These are phyloP conservation scores for Yamadazyma sp. DNA, from an alignment of 1,139 yeast genomes.

Conservation along the genomic window DNA sequence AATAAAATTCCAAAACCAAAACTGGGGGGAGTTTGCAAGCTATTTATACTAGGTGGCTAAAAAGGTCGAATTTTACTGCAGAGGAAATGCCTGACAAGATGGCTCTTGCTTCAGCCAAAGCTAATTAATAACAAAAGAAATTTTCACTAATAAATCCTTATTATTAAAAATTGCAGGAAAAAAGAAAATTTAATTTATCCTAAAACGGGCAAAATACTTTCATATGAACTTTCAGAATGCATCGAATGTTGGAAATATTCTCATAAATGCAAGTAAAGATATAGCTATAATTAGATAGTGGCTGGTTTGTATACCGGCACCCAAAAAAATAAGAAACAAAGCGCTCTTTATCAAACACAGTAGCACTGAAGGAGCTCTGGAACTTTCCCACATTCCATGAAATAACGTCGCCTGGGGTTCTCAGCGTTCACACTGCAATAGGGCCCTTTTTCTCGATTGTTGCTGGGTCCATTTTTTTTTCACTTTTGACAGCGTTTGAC, in stretches of 20 bases:
- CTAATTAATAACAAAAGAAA: neutral
- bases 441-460: too few species aligned
- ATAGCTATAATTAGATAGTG: neutral
- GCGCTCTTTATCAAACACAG: neutral
- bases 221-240: neutral
- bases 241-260: neutral
- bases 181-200: neutral
- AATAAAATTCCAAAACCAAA: neutral
- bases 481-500: too few species aligned
- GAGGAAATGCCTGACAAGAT: neutral
- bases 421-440: too few species aligned
- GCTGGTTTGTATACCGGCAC: neutral
- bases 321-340: neutral
- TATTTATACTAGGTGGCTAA: slow-evolving; percentile 1
- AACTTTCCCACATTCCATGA: too few species aligned
- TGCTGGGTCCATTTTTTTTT: too few species aligned
- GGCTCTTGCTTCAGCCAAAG: neutral
- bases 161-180: neutral
- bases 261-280: neutral
- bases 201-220: neutral
- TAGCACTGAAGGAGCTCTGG: too few species aligned
- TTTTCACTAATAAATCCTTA: neutral
- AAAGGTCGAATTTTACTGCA: neutral
- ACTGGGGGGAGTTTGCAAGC: neutral
- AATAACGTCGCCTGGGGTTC: too few species aligned